These are phyloP conservation scores for Claviceps lovelessii DNA, from an alignment of 2,329 filamentous ascomycete genomes.

Conservation along the genomic window DNA sequence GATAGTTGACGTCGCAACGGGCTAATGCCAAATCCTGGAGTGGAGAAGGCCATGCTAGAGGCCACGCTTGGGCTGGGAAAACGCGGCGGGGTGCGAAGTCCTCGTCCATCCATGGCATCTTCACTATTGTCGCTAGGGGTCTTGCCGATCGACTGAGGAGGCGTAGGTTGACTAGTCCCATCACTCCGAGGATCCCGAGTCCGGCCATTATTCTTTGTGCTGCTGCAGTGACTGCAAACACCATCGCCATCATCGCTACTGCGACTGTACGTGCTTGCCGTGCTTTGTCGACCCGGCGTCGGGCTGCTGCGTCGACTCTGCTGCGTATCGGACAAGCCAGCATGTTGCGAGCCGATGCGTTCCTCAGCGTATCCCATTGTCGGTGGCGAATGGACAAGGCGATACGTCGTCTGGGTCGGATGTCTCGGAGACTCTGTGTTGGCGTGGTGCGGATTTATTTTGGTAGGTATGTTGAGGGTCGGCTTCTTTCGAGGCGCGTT, in stretches of 20 bases:
- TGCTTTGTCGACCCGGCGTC: constrained; percentile 8
- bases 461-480: background rate
- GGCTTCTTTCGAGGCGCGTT: background rate
- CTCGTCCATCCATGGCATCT: background rate
- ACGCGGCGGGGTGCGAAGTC: constrained; percentile 14
- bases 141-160: constrained; percentile 3
- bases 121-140: constrained; percentile 4
- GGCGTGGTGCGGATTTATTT: background rate
- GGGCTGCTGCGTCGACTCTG: constrained; percentile 2
- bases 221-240: constrained; percentile 8
- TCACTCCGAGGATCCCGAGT: background rate
- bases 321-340: background rate
- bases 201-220: constrained; percentile 3
- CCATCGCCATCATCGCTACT: constrained; percentile 5
- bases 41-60: constrained; percentile 19
- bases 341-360: background rate
- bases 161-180: background rate
- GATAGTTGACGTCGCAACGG: constrained; percentile 17
- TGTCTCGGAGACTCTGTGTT: background rate
- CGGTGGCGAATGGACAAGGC: background rate
- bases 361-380: constrained; percentile 4
- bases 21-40: constrained; percentile 13
- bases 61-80: constrained; percentile 20
- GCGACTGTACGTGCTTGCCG: constrained; percentile 4
- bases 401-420: background rate